Conservation (phyloP, 495 filamentous ascomycete species). For the Thermochaetoides thermophila region DNA sequence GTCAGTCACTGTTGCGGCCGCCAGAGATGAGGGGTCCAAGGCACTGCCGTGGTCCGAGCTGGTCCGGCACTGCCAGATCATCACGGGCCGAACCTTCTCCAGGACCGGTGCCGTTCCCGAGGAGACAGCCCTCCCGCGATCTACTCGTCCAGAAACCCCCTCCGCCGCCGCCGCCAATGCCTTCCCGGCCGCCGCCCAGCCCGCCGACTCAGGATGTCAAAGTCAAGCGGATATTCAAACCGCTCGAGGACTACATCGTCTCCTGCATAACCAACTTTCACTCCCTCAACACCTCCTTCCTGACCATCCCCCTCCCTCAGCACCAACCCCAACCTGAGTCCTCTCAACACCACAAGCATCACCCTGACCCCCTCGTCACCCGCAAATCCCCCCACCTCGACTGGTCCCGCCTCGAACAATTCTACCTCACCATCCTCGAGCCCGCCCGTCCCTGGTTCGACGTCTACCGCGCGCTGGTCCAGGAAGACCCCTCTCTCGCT, state of each 20-base stretch:
- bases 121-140: no score
- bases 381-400: slow-evolving; percentile 56
- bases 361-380: slow-evolving; percentile 31
- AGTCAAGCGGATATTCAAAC: slow-evolving; percentile 45
- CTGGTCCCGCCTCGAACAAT: slow-evolving; percentile 56
- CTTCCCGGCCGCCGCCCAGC: slow-evolving; percentile 10
- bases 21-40: no score
- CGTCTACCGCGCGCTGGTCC: slow-evolving; percentile 39
- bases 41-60: slow-evolving; percentile 20
- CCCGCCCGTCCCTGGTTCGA: slow-evolving; percentile 36
- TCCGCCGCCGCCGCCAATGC: no score
- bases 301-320: slow-evolving; percentile 14
- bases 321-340: slow-evolving; percentile 4
- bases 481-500: slow-evolving; percentile 8
- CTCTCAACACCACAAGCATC: slow-evolving; percentile 19
- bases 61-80: slow-evolving; percentile 5
- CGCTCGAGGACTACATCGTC: slow-evolving; percentile 62
- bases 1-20: slow-evolving; percentile 2
- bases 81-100: no score
- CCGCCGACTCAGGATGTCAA: slow-evolving; percentile 16
- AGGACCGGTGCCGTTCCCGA: no score
- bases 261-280: slow-evolving; percentile 51
- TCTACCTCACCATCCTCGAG: slow-evolving; percentile 59
- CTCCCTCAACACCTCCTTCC: slow-evolving; percentile 61
- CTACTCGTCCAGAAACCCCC: no score